Evolutionary conservation across 2,329 filamentous ascomycete genomes (phyloP).

Genomic region (Hypomyces perniciosus): DNA sequence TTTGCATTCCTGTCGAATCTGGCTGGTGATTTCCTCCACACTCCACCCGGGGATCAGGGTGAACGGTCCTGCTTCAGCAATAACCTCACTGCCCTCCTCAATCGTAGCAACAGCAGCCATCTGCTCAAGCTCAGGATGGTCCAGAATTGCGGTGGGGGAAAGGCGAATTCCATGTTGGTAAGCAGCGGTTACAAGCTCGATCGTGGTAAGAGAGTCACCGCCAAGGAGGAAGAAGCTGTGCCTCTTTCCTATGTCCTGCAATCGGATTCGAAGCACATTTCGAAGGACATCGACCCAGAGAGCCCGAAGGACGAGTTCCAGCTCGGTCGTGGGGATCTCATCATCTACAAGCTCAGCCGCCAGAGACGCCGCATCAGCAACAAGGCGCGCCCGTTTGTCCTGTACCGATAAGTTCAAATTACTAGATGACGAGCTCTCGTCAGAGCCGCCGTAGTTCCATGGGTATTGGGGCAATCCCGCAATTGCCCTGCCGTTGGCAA

Average conservation of each 20-base stretch:
- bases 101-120: conserved; percentile 8
- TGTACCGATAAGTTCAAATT: not conserved
- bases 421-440: not conserved
- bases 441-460: conserved; percentile 1
- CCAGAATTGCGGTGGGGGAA: not conserved
- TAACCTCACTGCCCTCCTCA: not conserved
- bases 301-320: conserved; percentile 9
- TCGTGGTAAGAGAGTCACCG: conserved; percentile 7
- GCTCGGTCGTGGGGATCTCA: conserved; percentile 3
- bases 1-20: conserved; percentile 2
- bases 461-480: conserved; percentile 10
- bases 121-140: conserved; percentile 1
- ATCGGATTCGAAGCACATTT: not conserved
- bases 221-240: conserved; percentile 10
- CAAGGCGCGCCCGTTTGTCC: conserved; percentile 4
- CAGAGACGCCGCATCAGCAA: not conserved
- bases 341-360: conserved; percentile 5
- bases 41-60: not conserved
- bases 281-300: conserved; percentile 4
- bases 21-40: not conserved
- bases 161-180: conserved; percentile 8
- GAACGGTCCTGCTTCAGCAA: not conserved
- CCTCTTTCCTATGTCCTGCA: conserved; percentile 7
- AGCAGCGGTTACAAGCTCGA: conserved; percentile 8
- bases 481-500: conserved; percentile 8